Percentiles rank a stretch among this genome's conserved stretches.
These are phyloP conservation scores for Fusarium tjaetaba DNA, from an alignment of 2,329 filamentous ascomycete species.

Conservation along the genomic window DNA sequence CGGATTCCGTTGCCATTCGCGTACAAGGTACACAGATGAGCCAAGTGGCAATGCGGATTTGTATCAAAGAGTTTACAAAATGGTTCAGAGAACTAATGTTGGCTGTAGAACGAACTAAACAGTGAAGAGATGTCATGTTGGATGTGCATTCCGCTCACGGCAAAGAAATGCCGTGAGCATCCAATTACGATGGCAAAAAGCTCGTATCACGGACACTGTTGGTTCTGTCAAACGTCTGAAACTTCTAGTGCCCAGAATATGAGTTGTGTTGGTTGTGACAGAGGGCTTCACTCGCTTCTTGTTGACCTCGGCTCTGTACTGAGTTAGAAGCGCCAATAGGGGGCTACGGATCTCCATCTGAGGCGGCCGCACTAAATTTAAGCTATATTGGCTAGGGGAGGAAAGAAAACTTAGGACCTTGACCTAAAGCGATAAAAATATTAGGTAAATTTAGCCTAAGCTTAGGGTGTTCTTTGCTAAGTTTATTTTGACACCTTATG, in stretches of 20 bases:
- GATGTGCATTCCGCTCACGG: neutral
- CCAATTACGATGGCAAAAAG: neutral
- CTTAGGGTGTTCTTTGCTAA: too few species aligned
- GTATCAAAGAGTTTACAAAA: neutral
- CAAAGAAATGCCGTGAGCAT: neutral
- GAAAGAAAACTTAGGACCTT: too few species aligned
- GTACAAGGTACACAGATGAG: too few species aligned
- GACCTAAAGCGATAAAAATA: too few species aligned
- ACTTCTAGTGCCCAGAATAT: neutral
- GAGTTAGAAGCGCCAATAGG: neutral
- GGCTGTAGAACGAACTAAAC: neutral
- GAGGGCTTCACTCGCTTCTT: neutral
- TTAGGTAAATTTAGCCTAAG: too few species aligned
- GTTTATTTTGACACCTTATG: too few species aligned
- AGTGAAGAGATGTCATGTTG: accelerated
- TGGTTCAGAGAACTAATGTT: neutral
- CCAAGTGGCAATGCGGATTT: too few species aligned
- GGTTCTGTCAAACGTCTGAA: neutral
- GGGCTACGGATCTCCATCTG: neutral
- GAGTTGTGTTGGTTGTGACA: neutral
- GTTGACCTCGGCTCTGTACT: neutral
- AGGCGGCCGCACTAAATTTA: neutral
- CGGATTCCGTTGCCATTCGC: too few species aligned
- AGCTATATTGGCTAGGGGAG: too few species aligned
- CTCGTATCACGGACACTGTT: neutral